Evolutionary conservation across 495 filamentous ascomycete species (phyloP).

Genomic region (Talaromyces stipitatus): DNA sequence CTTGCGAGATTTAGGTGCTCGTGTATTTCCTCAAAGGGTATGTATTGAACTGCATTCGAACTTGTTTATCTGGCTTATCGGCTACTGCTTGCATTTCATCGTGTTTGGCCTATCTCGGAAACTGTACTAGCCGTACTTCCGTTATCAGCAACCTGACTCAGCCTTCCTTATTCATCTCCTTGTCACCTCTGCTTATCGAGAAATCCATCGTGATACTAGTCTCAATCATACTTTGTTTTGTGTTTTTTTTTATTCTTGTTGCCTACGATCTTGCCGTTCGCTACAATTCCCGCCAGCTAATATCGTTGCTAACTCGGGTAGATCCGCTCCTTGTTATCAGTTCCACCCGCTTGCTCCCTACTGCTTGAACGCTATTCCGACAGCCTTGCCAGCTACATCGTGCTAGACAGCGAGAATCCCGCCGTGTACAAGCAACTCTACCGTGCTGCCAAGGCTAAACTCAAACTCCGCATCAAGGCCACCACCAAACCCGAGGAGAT

Average conservation of each 20-base stretch:
- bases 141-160: background rate
- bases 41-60: too few species aligned
- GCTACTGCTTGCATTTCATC: background rate
- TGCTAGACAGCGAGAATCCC: conserved; percentile 67
- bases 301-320: conserved; percentile 28
- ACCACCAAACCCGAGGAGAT: conserved; percentile 27
- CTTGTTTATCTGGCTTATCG: conserved; percentile 15
- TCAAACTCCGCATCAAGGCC: conserved; percentile 87
- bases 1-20: conserved; percentile 72
- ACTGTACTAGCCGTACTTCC: conserved; percentile 5
- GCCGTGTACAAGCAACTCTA: conserved; percentile 94
- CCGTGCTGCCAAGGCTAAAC: conserved; percentile 95
- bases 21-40: conserved; percentile 79
- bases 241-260: background rate
- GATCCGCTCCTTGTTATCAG: conserved; percentile 67
- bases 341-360: conserved; percentile 60
- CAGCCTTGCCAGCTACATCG: conserved; percentile 73
- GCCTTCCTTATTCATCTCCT: background rate
- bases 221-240: too few species aligned
- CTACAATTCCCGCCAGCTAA: background rate
- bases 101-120: background rate
- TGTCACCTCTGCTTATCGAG: background rate
- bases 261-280: background rate
- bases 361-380: conserved; percentile 94
- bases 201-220: background rate